phyloP scores from a whole-genome alignment of 768 basidiomycete genomes.

The Trametes elegans region DNA sequence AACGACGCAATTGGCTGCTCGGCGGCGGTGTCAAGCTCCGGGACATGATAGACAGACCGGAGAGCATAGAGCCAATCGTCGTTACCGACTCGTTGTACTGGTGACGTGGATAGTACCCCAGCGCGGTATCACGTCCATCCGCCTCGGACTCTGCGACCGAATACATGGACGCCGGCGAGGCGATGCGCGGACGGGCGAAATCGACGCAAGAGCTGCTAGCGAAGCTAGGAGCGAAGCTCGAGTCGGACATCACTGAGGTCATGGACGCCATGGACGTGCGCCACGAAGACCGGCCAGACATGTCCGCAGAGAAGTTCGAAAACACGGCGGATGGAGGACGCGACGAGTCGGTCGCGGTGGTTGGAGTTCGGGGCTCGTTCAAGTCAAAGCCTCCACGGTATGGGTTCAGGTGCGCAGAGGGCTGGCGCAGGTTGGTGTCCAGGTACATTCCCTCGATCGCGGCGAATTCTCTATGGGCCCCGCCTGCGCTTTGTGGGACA shows the following conservation, averaged over 20 bases:
- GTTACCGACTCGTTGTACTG: conserved; percentile 26
- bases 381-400: not conserved
- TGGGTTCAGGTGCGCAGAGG: no score
- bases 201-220: conserved; percentile 17
- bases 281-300: conserved; percentile 25
- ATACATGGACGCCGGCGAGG: conserved; percentile 8
- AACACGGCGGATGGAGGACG: conserved; percentile 21
- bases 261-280: conserved; percentile 22
- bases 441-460: not conserved
- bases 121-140: conserved; percentile 7
- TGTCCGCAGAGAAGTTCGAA: conserved; percentile 24
- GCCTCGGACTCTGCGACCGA: not conserved
- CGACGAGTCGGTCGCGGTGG: conserved; percentile 18
- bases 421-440: conserved; percentile 1
- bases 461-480: not conserved
- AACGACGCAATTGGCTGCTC: conserved; percentile 19
- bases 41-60: conserved; percentile 26
- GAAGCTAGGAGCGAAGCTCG: conserved; percentile 15
- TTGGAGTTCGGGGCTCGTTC: conserved; percentile 3
- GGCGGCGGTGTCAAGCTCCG: conserved; percentile 18
- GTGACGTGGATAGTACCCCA: conserved; percentile 4
- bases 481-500: conserved; percentile 3
- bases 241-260: conserved; percentile 10
- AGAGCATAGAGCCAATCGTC: conserved; percentile 31
- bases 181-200: conserved; percentile 11